Evolutionary conservation across 1,139 yeast species (phyloP), one percentile per base, ranked within the genome.

Genomic region (Debaryomyces coudertii): DNA sequence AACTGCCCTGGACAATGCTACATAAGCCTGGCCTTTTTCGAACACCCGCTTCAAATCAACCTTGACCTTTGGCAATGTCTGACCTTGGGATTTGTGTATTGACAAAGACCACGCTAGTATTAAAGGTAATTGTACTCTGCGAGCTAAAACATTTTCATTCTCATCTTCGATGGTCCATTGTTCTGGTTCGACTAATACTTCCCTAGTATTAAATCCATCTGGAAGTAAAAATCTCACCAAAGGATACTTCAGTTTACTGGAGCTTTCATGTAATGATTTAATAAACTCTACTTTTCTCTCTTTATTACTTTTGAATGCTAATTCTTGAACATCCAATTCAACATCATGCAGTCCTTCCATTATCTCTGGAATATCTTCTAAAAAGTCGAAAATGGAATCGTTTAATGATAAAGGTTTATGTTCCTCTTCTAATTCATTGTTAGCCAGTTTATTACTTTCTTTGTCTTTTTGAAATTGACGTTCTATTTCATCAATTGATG

Each of bases 61-160:
- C 55, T 81, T 81, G 2, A 90, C 96, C 53, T 81, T 79, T 2
- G 87, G 86, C 42, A 93, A 69, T 0, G 99, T 92, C 63, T 95
- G 99, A 2, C 99, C 99, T 62, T 93, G 99, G 0, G 97, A 85
- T 66, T 93, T 93, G 63, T 93, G 99, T 42, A 93, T 92, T 0
- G 97, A 90, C 36, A 93, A 68, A 0, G 99, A 92, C 97, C 98
- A 93, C 0, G 99, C 96, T 14, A 92, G 70, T 56, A 90, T 85
- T 43, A 93, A 68, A 0, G 99, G 99, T 2, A 93, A 61, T 58
- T 90, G 96, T 5, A 56, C 61, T 46, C 73, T 56, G 31, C 65
- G 64, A 16, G 67, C 72, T 28, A 69, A 51, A 1, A 64, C 61
- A 7, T 55, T 54, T 44, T 60, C 65, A 39, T 58, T 54, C 37